A percentile compares a stretch with the other conserved stretches of the same genome.
Conservation (phyloP, 148 eudicot species). For the Polygonum maritimum region DNA sequence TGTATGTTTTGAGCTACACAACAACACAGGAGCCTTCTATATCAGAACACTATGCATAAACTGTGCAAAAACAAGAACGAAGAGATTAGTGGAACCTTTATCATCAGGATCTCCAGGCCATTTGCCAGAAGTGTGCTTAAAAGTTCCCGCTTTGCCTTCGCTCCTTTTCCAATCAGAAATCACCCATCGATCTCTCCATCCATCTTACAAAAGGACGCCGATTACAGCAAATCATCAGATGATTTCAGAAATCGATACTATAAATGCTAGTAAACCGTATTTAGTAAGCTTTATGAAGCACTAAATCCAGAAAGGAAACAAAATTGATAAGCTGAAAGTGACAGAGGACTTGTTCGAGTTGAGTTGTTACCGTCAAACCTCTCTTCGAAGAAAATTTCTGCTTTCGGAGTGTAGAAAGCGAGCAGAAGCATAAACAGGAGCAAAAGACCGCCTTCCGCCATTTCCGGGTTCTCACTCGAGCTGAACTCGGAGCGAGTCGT, state of each 20-base stretch:
- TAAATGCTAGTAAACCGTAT: background rate
- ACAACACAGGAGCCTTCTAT: background rate
- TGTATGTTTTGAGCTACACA: background rate
- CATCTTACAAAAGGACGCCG: slow-evolving; percentile 20
- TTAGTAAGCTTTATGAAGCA: background rate
- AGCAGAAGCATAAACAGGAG: background rate
- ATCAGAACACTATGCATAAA: background rate
- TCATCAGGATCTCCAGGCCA: slow-evolving; percentile 96
- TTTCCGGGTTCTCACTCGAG: background rate
- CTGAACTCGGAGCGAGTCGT: background rate
- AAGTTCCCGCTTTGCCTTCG: slow-evolving; percentile 85
- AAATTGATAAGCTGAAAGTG: background rate
- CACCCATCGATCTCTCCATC: slow-evolving; percentile 86
- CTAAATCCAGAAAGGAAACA: background rate
- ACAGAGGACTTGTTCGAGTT: background rate
- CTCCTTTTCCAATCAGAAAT: slow-evolving; percentile 83
- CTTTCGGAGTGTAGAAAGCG: slow-evolving; percentile 11
- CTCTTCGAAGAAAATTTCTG: slow-evolving; percentile 50
- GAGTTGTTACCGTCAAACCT: slow-evolving; percentile 37
- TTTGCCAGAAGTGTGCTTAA: slow-evolving; percentile 80
- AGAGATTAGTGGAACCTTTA: slow-evolving; percentile 36
- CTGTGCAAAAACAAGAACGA: background rate
- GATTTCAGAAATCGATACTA: slow-evolving; percentile 3
- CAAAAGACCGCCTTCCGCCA: background rate
- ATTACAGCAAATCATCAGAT: background rate